Evolutionary conservation across 2,329 filamentous ascomycete genomes (phyloP), one percentile per base, ranked within the genome.

Genomic region (Fusarium graminum): DNA sequence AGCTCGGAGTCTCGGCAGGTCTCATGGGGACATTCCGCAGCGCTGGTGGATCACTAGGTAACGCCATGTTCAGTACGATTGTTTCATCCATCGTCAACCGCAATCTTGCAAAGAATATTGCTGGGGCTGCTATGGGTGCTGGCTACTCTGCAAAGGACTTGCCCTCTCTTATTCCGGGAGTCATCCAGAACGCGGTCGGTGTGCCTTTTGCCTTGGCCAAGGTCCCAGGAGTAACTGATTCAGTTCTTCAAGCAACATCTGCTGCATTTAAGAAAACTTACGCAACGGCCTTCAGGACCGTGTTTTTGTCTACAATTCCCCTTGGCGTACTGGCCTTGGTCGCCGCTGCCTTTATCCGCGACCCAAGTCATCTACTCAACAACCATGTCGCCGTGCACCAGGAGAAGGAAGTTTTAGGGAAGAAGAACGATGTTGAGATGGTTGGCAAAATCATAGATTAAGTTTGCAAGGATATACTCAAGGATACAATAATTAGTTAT

Each of bases 31-130:
- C 56, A 2, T 59, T 59, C 30, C 56, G 56, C 13, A 59, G 56
- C 26, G 54, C 54, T 22, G 56, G 56, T 6, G 56, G 56, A 28
- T 59, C 54, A 6, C 16, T 59, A 2, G 56, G 56, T 6, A 59
- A 59, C 17, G 56, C 56, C 22, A 59, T 59, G 54, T 59, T 59
- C 25, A 59, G 54, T 26, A 59, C 56, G 7, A 59, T 59, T 11
- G 22, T 59, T 9, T 51, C 54, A 3, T 59, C 43, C 0, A 52
- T 59, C 7, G n/a, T 43, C 13, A 59, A 59, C 11, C 43, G 54
- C 3, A 9, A 59, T 6, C 56, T 59, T 3, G 54, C 28, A 0
- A 52, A 38, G 4, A 59, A 59, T 6, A 59, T 59, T 13, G 54
- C 53, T 7, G 56, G 43, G 4, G 56, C 56, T 16, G 56, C 56